phyloP scores from a whole-genome alignment of 352 stramenopile genomes.

The Phytophthora cactorum region DNA sequence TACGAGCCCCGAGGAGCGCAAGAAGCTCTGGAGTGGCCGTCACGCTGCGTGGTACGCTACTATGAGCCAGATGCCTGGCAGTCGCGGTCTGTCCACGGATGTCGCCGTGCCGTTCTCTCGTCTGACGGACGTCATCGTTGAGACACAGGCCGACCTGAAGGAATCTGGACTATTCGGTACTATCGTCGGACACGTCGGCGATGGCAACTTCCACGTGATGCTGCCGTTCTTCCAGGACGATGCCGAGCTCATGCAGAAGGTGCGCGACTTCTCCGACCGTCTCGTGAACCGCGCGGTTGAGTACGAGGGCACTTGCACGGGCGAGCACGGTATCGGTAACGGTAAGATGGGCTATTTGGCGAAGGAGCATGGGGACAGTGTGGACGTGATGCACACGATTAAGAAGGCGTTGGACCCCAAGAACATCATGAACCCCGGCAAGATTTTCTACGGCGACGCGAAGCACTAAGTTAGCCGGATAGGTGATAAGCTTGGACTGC shows the following conservation, averaged over 20 bases:
- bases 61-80: conserved; percentile 81
- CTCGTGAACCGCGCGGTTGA: conserved; percentile 85
- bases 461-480: conserved; percentile 33
- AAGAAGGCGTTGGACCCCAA: conserved; percentile 96
- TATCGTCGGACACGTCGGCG: conserved; percentile 93
- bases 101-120: conserved; percentile 96
- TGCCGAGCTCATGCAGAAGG: conserved; percentile 81
- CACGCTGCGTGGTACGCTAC: conserved; percentile 89
- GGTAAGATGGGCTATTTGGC: conserved; percentile 95
- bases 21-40: conserved; percentile 85
- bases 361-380: conserved; percentile 91
- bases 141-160: conserved; percentile 92
- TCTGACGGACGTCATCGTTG: conserved; percentile 93
- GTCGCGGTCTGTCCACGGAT: conserved; percentile 93
- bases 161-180: conserved; percentile 89
- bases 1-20: conserved; percentile 71
- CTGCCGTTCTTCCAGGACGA: conserved; percentile 92
- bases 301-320: conserved; percentile 97
- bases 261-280: conserved; percentile 90
- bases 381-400: conserved; percentile 94
- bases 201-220: conserved; percentile 99
- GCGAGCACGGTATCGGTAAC: conserved; percentile 96
- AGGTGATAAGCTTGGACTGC: conserved; percentile 4
- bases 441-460: conserved; percentile 88
- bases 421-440: conserved; percentile 98